A percentile compares a stretch with the other conserved stretches of the same genome.
phyloP scores from a whole-genome alignment of 352 stramenopile genomes.

The Globisporangium solare region DNA sequence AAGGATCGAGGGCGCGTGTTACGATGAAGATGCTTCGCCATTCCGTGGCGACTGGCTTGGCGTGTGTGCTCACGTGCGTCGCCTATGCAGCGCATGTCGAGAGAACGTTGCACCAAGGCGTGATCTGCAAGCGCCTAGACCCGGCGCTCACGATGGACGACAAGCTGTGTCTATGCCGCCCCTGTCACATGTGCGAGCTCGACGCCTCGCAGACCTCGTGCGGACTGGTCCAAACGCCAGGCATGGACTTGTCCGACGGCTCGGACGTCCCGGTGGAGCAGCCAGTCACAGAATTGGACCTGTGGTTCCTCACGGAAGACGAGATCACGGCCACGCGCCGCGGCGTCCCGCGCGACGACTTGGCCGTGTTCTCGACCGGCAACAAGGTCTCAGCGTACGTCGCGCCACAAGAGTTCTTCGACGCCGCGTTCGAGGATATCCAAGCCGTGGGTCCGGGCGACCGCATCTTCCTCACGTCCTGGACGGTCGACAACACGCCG shows the following conservation, averaged over 20 bases:
- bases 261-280: slow-evolving; percentile 14
- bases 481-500: slow-evolving; percentile 13
- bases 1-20: too few species aligned
- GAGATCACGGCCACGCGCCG: slow-evolving; percentile 24
- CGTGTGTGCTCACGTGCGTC: background rate
- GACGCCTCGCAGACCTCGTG: slow-evolving; percentile 13
- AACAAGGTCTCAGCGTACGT: slow-evolving; percentile 21
- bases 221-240: slow-evolving; percentile 11
- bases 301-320: slow-evolving; percentile 26
- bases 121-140: slow-evolving; percentile 6
- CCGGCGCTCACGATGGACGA: slow-evolving; percentile 16
- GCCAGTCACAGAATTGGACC: slow-evolving; percentile 11
- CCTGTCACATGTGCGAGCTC: slow-evolving; percentile 33
- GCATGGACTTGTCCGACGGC: slow-evolving; percentile 19
- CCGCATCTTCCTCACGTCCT: slow-evolving; percentile 12
- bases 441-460: slow-evolving; percentile 18
- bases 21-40: too few species aligned
- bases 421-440: slow-evolving; percentile 21
- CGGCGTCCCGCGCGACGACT: slow-evolving; percentile 15
- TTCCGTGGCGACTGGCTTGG: too few species aligned
- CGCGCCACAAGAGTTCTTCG: slow-evolving; percentile 21
- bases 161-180: slow-evolving; percentile 25
- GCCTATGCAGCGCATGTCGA: background rate
- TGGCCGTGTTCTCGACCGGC: slow-evolving; percentile 10
- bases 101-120: slow-evolving; percentile 2